Percentiles rank a stretch among this genome's conserved stretches.
phyloP scores from a whole-genome alignment of 1,284 basidiomycete genomes.

The Puccinia brachypodii region DNA sequence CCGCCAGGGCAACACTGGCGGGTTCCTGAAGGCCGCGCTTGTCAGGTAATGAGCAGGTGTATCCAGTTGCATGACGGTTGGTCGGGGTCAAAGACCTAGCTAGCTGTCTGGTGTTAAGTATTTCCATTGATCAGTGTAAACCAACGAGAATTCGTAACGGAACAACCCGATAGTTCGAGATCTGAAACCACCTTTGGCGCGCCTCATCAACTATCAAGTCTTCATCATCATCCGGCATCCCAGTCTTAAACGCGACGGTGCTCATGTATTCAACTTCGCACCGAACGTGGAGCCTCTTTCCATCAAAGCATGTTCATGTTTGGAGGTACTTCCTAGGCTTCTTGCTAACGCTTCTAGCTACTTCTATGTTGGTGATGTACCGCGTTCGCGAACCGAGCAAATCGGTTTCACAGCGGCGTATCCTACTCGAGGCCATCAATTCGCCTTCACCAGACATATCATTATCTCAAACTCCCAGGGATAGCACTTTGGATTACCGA shows the following conservation, averaged over 20 bases:
- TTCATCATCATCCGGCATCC: not conserved
- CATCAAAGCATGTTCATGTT: constrained; percentile 7
- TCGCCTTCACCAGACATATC: constrained; percentile 27
- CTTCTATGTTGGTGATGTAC: not conserved
- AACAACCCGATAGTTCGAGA: too few relatives aligned
- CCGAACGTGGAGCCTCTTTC: not conserved
- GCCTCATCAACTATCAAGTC: not conserved
- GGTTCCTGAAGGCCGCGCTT: too few relatives aligned
- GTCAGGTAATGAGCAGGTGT: too few relatives aligned
- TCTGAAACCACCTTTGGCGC: not conserved
- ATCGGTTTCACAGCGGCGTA: not conserved
- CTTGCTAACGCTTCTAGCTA: constrained; percentile 11
- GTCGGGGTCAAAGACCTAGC: too few relatives aligned
- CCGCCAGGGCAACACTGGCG: too few relatives aligned
- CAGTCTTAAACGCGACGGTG: not conserved
- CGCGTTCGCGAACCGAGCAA: not conserved
- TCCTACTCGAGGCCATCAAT: not conserved
- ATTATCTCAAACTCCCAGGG: not conserved
- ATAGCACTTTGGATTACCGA: constrained; percentile 48
- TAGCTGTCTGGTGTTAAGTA: too few relatives aligned
- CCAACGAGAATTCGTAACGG: too few relatives aligned
- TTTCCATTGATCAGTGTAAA: too few relatives aligned
- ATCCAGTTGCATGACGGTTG: too few relatives aligned
- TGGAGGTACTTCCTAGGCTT: constrained; percentile 18
- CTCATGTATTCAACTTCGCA: not conserved